These are phyloP conservation scores for Osmanthus fragrans DNA, from an alignment of 257 asterid species.

Conservation along the genomic window DNA sequence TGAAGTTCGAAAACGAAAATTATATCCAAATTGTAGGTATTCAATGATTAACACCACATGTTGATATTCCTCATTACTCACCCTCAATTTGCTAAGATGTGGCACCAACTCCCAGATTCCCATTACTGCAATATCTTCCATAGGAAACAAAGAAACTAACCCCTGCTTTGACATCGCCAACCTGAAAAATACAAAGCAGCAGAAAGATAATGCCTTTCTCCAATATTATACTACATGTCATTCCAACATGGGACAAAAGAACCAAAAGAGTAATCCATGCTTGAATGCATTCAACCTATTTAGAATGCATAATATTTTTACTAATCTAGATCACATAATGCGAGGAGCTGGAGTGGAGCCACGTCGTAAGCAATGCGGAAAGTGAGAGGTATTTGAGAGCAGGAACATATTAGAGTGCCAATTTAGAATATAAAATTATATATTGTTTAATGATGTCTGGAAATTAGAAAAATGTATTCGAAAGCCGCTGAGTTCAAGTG, in stretches of 20 bases:
- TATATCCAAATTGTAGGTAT: slow-evolving; percentile 22
- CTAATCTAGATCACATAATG: neutral
- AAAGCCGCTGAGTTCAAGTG: neutral
- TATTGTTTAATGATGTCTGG: neutral
- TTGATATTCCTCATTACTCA: slow-evolving; percentile 32
- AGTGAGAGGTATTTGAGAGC: neutral
- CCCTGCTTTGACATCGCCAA: slow-evolving; percentile 76
- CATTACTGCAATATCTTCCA: slow-evolving; percentile 94
- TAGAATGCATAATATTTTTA: neutral
- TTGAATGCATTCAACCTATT: neutral
- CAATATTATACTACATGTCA: slow-evolving; percentile 11
- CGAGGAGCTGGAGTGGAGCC: neutral
- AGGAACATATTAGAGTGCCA: neutral
- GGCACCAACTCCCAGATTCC: slow-evolving; percentile 96
- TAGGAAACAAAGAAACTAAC: slow-evolving; percentile 61
- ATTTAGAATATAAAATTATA: neutral
- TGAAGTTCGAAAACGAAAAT: slow-evolving; percentile 17
- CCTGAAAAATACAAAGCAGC: slow-evolving; percentile 35
- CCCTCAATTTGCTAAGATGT: slow-evolving; percentile 75
- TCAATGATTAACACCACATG: slow-evolving; percentile 1
- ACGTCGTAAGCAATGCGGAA: neutral
- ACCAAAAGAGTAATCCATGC: neutral
- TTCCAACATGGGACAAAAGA: neutral
- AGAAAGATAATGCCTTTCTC: slow-evolving; percentile 17
- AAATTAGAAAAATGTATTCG: neutral